A percentile compares a stretch with the other conserved stretches of the same genome.
Evolutionary conservation across 306 rosid species (phyloP).

Genomic region (Pyrus betulifolia): DNA sequence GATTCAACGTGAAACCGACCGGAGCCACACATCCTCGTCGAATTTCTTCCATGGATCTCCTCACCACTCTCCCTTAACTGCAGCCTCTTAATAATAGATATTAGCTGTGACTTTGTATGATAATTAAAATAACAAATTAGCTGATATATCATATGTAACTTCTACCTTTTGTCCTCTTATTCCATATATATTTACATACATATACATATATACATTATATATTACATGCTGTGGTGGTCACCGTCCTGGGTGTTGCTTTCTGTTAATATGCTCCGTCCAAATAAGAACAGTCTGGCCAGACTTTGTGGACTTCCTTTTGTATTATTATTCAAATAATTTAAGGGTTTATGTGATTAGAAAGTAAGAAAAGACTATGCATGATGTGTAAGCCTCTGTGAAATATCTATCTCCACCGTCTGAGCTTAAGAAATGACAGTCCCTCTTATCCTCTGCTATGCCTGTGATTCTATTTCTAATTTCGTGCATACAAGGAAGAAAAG

Average conservation of each 20-base stretch:
- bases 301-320: neutral
- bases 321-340: neutral
- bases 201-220: neutral
- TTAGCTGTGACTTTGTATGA: neutral
- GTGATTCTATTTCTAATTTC: too few species aligned
- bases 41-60: conserved; percentile 33
- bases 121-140: neutral
- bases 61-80: conserved; percentile 33
- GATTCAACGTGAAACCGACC: conserved; percentile 14
- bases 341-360: neutral
- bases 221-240: neutral
- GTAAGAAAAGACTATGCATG: neutral
- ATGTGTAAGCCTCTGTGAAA: neutral
- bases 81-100: conserved; percentile 28
- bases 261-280: neutral
- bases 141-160: neutral
- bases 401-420: neutral
- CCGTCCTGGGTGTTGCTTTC: neutral
- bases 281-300: neutral
- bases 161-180: neutral
- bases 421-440: too few species aligned
- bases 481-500: too few species aligned
- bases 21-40: conserved; percentile 14
- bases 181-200: neutral
- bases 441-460: too few species aligned